A percentile compares a stretch with the other conserved stretches of the same genome.
phyloP scores from a whole-genome alignment of 352 stramenopile species.

The Pilasporangium apinafurcum region DNA sequence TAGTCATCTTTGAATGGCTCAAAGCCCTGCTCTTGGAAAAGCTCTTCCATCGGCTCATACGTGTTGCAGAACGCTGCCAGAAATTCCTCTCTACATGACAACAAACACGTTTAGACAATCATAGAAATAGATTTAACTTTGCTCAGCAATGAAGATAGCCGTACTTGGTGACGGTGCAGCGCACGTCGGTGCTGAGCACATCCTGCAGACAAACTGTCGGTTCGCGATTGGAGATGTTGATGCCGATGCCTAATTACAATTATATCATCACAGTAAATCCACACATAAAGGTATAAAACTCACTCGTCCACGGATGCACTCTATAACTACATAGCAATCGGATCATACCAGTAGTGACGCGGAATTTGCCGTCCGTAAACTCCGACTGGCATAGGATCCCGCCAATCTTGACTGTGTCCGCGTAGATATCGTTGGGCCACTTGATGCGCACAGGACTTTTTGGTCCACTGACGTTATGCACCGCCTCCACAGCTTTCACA shows the following conservation, averaged over 20 bases:
- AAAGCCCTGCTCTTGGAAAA: conserved; percentile 80
- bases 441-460: conserved; percentile 82
- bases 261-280: not conserved
- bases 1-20: conserved; percentile 83
- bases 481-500: conserved; percentile 61
- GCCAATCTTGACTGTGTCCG: conserved; percentile 84
- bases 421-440: conserved; percentile 92
- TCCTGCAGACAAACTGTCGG: conserved; percentile 87
- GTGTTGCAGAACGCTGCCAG: conserved; percentile 84
- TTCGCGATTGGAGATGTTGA: conserved; percentile 87
- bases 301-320: no score
- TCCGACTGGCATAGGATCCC: conserved; percentile 88
- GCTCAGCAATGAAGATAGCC: conserved; percentile 7
- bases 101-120: conserved; percentile 2
- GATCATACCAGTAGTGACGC: conserved; percentile 70
- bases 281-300: not conserved
- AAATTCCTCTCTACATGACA: conserved; percentile 62
- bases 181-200: conserved; percentile 49
- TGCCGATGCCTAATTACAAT: conserved; percentile 52
- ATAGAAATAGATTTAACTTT: not conserved
- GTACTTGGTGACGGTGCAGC: conserved; percentile 75
- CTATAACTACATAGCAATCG: no score
- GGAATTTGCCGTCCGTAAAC: conserved; percentile 72
- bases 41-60: conserved; percentile 80
- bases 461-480: conserved; percentile 26